Percentiles rank a stretch among this genome's conserved stretches.
phyloP scores from a whole-genome alignment of 1,284 basidiomycete species.

The Sporisorium scitamineum region DNA sequence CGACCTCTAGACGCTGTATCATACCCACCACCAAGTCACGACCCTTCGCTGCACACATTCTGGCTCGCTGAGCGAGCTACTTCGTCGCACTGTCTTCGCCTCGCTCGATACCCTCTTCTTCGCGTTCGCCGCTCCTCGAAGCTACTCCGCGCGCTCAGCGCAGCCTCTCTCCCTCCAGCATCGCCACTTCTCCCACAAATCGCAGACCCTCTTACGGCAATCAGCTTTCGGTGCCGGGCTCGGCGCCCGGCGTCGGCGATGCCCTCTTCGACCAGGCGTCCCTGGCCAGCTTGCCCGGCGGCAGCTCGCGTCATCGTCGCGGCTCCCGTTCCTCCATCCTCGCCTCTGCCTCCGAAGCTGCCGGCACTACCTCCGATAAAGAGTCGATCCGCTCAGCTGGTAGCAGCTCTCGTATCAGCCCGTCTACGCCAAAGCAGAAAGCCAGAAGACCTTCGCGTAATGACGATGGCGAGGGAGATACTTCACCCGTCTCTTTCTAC shows the following conservation, averaged over 20 bases:
- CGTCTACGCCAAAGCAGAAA: conserved; percentile 26
- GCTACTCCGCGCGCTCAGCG: conserved; percentile 28
- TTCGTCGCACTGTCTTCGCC: conserved; percentile 42
- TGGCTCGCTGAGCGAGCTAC: conserved; percentile 14
- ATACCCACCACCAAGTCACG: background rate
- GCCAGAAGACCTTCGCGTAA: conserved; percentile 12
- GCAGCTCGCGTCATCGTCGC: conserved; percentile 28
- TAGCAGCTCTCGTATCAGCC: conserved; percentile 29
- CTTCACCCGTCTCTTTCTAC: conserved; percentile 46
- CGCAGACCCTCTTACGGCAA: conserved; percentile 23
- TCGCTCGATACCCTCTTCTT: conserved; percentile 34
- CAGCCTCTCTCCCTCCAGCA: conserved; percentile 23
- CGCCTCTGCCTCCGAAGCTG: conserved; percentile 35
- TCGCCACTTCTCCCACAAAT: conserved; percentile 13
- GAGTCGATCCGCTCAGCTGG: conserved; percentile 35
- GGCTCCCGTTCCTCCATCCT: conserved; percentile 47
- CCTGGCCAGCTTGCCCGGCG: conserved; percentile 9
- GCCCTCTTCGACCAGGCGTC: conserved; percentile 14
- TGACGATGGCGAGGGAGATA: conserved; percentile 21
- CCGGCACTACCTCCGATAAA: conserved; percentile 15
- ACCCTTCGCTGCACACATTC: background rate
- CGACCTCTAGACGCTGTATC: background rate
- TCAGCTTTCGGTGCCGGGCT: conserved; percentile 32
- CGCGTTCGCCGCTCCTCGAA: conserved; percentile 27
- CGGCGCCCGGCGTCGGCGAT: conserved; percentile 14